Conservation (phyloP, 2,329 filamentous ascomycete genomes). For the Grosmannia clavigera region DNA sequence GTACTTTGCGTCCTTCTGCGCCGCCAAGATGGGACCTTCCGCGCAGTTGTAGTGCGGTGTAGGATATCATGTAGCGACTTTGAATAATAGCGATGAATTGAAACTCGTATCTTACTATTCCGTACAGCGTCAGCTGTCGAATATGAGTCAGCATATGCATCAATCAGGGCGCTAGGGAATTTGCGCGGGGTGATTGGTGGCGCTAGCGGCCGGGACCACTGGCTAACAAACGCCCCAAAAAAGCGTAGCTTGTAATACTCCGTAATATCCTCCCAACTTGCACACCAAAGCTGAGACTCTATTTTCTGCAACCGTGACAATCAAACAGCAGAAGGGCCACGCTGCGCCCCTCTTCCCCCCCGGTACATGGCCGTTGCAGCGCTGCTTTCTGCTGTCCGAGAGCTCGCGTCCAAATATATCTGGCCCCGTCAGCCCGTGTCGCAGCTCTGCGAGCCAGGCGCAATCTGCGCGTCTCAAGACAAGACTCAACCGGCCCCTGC, state of each 20-base stretch:
- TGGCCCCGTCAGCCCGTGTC: background rate
- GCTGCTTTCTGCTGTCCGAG: background rate
- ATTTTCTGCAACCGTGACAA: background rate
- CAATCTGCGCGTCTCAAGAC: background rate
- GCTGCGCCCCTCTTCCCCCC: background rate
- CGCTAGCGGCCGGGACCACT: background rate
- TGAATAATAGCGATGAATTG: background rate
- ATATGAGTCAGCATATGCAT: background rate
- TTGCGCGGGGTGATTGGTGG: background rate
- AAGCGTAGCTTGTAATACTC: background rate
- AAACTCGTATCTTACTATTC: too few relatives aligned
- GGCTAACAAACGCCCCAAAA: background rate
- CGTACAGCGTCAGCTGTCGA: background rate
- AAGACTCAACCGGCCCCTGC: background rate
- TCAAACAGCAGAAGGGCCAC: background rate
- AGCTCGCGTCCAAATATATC: background rate
- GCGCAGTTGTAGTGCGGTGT: constrained; percentile 23
- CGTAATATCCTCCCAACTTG: too few relatives aligned
- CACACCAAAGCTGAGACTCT: background rate
- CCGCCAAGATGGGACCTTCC: constrained; percentile 39
- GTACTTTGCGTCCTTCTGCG: constrained; percentile 66
- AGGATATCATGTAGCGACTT: too few relatives aligned
- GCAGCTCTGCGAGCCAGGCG: background rate
- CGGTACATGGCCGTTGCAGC: constrained; percentile 7
- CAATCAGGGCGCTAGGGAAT: background rate